Percentiles rank a stretch among this genome's conserved stretches.
phyloP scores from a whole-genome alignment of 1,284 basidiomycete genomes.

The Cryptococcus wingfieldii region DNA sequence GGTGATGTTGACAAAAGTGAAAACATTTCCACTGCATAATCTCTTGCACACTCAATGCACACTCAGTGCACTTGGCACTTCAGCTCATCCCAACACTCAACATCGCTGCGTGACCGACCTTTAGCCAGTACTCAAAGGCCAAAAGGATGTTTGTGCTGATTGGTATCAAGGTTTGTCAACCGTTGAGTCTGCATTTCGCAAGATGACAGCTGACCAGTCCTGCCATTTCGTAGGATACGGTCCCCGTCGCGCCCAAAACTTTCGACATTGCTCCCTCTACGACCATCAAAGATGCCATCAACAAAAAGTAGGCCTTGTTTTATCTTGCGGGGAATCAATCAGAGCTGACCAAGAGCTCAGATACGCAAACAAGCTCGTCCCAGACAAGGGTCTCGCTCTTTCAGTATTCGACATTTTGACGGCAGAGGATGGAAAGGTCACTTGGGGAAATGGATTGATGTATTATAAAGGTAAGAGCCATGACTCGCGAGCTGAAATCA shows the following conservation, averaged over 20 bases:
- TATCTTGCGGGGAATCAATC: not conserved
- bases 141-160: conserved; percentile 44
- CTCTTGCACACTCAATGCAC: not conserved
- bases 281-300: conserved; percentile 45
- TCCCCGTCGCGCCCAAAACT: conserved; percentile 46
- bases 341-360: conserved; percentile 50
- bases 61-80: not conserved
- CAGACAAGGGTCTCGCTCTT: conserved; percentile 85
- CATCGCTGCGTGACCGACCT: not conserved
- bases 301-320: conserved; percentile 41
- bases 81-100: not conserved
- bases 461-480: conserved; percentile 77
- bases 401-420: conserved; percentile 81
- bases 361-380: conserved; percentile 88
- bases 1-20: no score
- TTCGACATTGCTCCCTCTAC: conserved; percentile 41
- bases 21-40: not conserved
- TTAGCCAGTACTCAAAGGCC: not conserved
- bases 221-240: conserved; percentile 40
- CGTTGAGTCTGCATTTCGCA: not conserved
- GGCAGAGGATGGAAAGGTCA: conserved; percentile 83
- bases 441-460: conserved; percentile 89
- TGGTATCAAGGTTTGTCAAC: conserved; percentile 32
- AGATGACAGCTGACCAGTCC: not conserved
- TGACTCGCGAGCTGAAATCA: conserved; percentile 10